A percentile compares a stretch with the other conserved stretches of the same genome.
These are phyloP conservation scores for Fomitopsis pinicola DNA, from an alignment of 1,284 basidiomycete species.

Conservation along the genomic window DNA sequence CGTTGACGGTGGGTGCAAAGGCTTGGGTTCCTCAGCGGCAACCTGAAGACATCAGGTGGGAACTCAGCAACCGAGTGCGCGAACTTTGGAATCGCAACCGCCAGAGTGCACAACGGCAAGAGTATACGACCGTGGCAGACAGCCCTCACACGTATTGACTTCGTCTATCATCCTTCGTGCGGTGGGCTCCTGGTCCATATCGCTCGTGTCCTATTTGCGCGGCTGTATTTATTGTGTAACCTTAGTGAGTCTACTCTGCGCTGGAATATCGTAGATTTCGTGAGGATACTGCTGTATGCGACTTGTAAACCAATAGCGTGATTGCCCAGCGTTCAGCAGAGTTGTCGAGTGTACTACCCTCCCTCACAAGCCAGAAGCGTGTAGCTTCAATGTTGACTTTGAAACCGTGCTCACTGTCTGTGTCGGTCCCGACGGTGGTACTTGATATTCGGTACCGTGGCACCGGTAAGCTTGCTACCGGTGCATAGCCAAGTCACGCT, in stretches of 20 bases:
- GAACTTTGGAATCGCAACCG: slow-evolving; percentile 13
- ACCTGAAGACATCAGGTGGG: slow-evolving; percentile 45
- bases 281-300: too few relatives aligned
- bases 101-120: slow-evolving; percentile 29
- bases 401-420: background rate
- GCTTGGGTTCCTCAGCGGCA: slow-evolving; percentile 56
- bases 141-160: slow-evolving; percentile 9
- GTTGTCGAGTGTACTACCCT: too few relatives aligned
- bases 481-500: background rate
- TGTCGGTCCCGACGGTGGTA: too few relatives aligned
- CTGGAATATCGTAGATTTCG: too few relatives aligned
- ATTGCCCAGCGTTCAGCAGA: too few relatives aligned
- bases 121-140: slow-evolving; percentile 37
- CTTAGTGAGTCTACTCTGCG: background rate
- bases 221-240: background rate
- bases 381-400: too few relatives aligned
- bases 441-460: background rate
- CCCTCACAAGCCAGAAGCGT: too few relatives aligned
- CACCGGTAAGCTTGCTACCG: background rate
- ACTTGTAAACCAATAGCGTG: too few relatives aligned
- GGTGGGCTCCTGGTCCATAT: background rate
- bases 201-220: too few relatives aligned
- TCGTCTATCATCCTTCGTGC: background rate
- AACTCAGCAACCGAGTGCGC: slow-evolving; percentile 26
- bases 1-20: slow-evolving; percentile 28